A percentile compares a stretch with the other conserved stretches of the same genome.
These are phyloP conservation scores for Jasminum sambac DNA, from an alignment of 257 asterid species.

Conservation along the genomic window DNA sequence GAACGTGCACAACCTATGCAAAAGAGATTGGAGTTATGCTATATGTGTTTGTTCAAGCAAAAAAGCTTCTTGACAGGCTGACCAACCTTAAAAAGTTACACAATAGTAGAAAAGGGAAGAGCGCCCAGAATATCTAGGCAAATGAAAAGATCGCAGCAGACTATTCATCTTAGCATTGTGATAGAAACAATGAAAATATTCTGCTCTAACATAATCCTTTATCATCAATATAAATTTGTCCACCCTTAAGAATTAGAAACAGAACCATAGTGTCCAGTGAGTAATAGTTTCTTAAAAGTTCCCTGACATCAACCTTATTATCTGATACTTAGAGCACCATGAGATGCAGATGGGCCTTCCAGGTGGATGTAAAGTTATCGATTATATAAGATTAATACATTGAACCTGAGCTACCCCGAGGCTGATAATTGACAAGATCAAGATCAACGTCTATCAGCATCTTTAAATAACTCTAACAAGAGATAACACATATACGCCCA, in stretches of 20 bases:
- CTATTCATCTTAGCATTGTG: not conserved
- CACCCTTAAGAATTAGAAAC: not conserved
- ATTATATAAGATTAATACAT: not conserved
- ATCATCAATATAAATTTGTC: not conserved
- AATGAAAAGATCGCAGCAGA: not conserved
- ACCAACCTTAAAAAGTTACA: not conserved
- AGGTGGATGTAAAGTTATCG: not conserved
- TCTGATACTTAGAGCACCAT: not conserved
- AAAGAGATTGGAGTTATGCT: slow-evolving; percentile 9
- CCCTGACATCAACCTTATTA: not conserved
- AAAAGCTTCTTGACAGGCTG: not conserved
- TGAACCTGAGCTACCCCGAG: slow-evolving; percentile 7
- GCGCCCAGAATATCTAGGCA: not conserved
- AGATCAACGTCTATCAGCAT: not conserved
- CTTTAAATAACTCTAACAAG: not conserved
- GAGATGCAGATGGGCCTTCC: slow-evolving; percentile 2
- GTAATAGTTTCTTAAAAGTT: not conserved
- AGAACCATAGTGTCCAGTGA: not conserved
- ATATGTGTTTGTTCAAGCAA: slow-evolving; percentile 5
- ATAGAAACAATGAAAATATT: not conserved
- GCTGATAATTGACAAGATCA: not conserved
- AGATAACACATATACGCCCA: not conserved
- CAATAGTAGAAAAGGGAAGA: not conserved
- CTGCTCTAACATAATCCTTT: not conserved
- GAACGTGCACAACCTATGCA: slow-evolving; percentile 90